These are phyloP conservation scores for Monosporozyma solicola DNA, from an alignment of 805 yeast genomes.

Conservation along the genomic window DNA sequence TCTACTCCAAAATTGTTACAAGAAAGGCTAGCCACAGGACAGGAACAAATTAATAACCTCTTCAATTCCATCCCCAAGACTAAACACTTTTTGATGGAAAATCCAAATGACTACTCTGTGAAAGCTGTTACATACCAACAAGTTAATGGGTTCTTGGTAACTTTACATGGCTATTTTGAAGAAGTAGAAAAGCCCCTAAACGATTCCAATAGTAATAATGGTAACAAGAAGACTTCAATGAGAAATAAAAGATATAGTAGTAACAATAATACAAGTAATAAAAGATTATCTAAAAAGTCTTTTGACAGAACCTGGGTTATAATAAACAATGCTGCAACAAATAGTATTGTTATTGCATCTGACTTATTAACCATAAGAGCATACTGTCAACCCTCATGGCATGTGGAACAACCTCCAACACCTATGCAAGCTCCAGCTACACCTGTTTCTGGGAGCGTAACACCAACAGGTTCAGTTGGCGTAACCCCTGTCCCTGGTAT, in stretches of 20 bases:
- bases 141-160: slow-evolving; percentile 67
- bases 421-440: neutral
- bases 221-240: slow-evolving; percentile 11
- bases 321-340: slow-evolving; percentile 41
- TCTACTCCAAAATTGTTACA: slow-evolving; percentile 45
- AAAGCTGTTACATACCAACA: slow-evolving; percentile 68
- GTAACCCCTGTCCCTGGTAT: slow-evolving; percentile 1
- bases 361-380: slow-evolving; percentile 69
- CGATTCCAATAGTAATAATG: slow-evolving; percentile 21
- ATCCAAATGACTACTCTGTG: slow-evolving; percentile 62
- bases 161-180: slow-evolving; percentile 80
- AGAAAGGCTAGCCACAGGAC: slow-evolving; percentile 60
- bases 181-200: slow-evolving; percentile 54
- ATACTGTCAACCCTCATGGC: slow-evolving; percentile 54
- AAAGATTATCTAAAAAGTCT: slow-evolving; percentile 50
- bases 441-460: neutral
- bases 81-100: slow-evolving; percentile 55
- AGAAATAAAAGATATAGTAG: slow-evolving; percentile 24
- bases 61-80: slow-evolving; percentile 72
- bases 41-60: slow-evolving; percentile 48
- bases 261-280: slow-evolving; percentile 21
- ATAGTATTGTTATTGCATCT: slow-evolving; percentile 71
- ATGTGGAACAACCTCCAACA: slow-evolving; percentile 1
- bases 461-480: slow-evolving; percentile 5
- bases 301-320: slow-evolving; percentile 83